These are phyloP conservation scores for Fusarium mangiferae DNA, from an alignment of 2,329 filamentous ascomycete genomes.

Conservation along the genomic window DNA sequence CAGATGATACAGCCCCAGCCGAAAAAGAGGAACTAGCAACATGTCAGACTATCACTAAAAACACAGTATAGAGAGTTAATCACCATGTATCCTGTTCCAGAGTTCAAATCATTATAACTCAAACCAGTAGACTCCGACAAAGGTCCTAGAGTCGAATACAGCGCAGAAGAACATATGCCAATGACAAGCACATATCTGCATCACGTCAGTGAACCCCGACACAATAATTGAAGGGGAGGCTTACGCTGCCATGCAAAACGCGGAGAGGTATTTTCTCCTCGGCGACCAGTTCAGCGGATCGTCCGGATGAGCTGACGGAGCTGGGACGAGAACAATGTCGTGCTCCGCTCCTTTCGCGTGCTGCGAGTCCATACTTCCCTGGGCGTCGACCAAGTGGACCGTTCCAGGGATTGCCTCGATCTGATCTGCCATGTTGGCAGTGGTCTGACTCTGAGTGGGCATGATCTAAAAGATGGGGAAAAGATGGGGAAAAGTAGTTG, in stretches of 20 bases:
- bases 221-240: neutral
- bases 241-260: neutral
- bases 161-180: neutral
- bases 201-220: neutral
- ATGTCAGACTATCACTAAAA: accelerated
- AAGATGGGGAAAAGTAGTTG: neutral
- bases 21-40: neutral
- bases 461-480: neutral
- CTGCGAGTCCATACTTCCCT: neutral
- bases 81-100: neutral
- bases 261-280: neutral
- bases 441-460: neutral
- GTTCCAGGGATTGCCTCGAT: neutral
- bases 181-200: neutral
- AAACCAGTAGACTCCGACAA: neutral
- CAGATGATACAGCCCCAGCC: neutral
- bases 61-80: accelerated
- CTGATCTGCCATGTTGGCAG: neutral
- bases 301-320: neutral
- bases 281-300: neutral
- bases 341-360: neutral
- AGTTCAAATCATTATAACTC: neutral
- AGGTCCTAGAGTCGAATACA: neutral
- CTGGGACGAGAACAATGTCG: neutral
- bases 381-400: neutral